Conservation (phyloP, 2,329 filamentous ascomycete species). For the Monilinia polystroma region DNA sequence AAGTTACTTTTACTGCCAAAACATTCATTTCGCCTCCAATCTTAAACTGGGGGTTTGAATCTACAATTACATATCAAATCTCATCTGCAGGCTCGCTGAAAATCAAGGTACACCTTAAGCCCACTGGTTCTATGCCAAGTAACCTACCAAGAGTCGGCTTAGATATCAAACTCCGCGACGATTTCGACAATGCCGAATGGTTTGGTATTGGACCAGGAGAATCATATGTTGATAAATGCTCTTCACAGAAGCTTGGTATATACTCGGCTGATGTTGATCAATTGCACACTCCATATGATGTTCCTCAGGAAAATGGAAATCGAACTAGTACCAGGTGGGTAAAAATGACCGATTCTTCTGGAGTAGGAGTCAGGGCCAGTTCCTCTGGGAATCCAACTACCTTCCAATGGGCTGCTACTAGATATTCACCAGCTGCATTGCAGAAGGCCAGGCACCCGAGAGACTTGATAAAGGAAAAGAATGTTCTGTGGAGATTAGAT, state of each 20-base stretch:
- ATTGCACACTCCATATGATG: slow-evolving; percentile 61
- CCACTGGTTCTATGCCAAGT: slow-evolving; percentile 50
- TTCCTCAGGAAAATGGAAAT: slow-evolving; percentile 51
- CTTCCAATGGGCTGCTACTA: slow-evolving; percentile 44
- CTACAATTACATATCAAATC: slow-evolving; percentile 54
- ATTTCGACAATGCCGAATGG: slow-evolving; percentile 55
- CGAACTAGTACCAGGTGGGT: slow-evolving; percentile 23
- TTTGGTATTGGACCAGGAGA: slow-evolving; percentile 67
- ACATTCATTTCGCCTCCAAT: slow-evolving; percentile 58
- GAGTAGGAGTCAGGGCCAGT: slow-evolving; percentile 8
- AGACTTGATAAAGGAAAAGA: slow-evolving; percentile 54
- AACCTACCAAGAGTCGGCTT: slow-evolving; percentile 63
- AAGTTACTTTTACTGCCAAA: slow-evolving; percentile 45
- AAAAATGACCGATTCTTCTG: slow-evolving; percentile 14
- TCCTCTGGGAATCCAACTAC: slow-evolving; percentile 36
- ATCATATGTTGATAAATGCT: slow-evolving; percentile 65
- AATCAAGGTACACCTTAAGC: slow-evolving; percentile 48
- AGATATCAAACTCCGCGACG: slow-evolving; percentile 50
- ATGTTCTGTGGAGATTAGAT: slow-evolving; percentile 46
- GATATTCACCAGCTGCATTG: slow-evolving; percentile 53
- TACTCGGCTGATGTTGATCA: slow-evolving; percentile 50
- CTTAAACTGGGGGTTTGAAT: slow-evolving; percentile 58
- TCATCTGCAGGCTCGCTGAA: slow-evolving; percentile 46
- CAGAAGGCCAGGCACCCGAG: slow-evolving; percentile 61
- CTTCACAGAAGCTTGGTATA: slow-evolving; percentile 56